phyloP scores from a whole-genome alignment of 2,329 filamentous ascomycete genomes.

The Aspergillus aculeatus region DNA sequence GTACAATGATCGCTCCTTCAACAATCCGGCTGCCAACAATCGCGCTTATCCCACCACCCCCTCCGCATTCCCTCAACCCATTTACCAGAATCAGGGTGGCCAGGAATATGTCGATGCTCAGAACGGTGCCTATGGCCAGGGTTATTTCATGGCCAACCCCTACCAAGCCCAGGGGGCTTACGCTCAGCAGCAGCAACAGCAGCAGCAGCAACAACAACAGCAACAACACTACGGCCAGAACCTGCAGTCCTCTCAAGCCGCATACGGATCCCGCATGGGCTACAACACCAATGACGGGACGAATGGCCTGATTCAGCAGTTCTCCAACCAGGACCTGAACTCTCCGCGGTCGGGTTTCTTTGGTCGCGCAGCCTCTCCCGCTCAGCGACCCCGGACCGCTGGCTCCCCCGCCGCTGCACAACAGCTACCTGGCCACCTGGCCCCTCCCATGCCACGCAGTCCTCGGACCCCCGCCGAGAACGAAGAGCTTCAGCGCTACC shows the following conservation, averaged over 20 bases:
- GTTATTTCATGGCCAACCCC: slow-evolving; percentile 64
- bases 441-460: slow-evolving; percentile 63
- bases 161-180: slow-evolving; percentile 55
- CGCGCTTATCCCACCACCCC: slow-evolving; percentile 82
- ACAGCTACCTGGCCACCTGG: slow-evolving; percentile 67
- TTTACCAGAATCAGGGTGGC: slow-evolving; percentile 62
- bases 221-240: slow-evolving; percentile 50
- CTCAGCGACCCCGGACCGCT: slow-evolving; percentile 79
- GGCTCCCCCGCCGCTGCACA: slow-evolving; percentile 56
- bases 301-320: slow-evolving; percentile 89
- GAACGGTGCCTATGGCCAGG: slow-evolving; percentile 43
- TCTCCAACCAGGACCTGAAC: slow-evolving; percentile 92
- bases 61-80: slow-evolving; percentile 92
- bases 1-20: slow-evolving; percentile 64
- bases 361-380: slow-evolving; percentile 66
- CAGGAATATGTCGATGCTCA: slow-evolving; percentile 60
- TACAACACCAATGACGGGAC: slow-evolving; percentile 74
- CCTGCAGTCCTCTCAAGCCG: slow-evolving; percentile 56
- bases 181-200: slow-evolving; percentile 36
- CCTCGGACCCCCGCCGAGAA: slow-evolving; percentile 58
- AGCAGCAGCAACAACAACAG: neutral
- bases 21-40: slow-evolving; percentile 56
- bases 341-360: slow-evolving; percentile 70
- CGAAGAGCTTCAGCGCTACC: slow-evolving; percentile 72
- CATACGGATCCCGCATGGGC: slow-evolving; percentile 52